Evolutionary conservation across 1,284 basidiomycete genomes (phyloP).

Genomic region (Trichosporon sp.): DNA sequence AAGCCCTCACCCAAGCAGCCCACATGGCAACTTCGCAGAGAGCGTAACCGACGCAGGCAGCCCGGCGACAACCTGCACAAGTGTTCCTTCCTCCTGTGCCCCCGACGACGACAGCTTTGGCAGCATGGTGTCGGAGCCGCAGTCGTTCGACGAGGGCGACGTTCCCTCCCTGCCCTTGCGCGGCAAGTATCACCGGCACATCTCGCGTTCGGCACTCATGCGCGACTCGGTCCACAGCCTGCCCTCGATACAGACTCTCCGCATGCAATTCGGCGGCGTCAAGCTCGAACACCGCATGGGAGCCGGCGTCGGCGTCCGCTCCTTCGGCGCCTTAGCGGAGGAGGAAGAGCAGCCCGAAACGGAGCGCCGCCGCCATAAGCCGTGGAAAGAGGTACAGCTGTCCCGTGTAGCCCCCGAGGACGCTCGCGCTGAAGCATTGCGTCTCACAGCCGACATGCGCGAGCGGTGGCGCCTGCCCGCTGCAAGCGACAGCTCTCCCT

Average conservation of each 20-base stretch:
- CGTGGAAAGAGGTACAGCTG: constrained; percentile 42
- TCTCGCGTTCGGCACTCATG: constrained; percentile 42
- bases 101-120: constrained; percentile 1
- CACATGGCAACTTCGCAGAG: background rate
- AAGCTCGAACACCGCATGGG: constrained; percentile 34
- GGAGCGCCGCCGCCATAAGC: constrained; percentile 16
- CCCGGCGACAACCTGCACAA: background rate
- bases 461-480: constrained; percentile 5
- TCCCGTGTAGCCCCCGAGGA: constrained; percentile 24
- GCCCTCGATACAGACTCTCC: constrained; percentile 45
- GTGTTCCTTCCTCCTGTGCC: background rate
- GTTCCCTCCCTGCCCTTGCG: background rate
- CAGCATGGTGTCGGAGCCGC: background rate
- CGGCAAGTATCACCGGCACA: constrained; percentile 32
- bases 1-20: constrained; percentile 1
- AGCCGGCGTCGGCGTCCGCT: constrained; percentile 31
- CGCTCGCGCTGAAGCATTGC: constrained; percentile 29
- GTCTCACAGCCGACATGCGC: constrained; percentile 11
- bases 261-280: constrained; percentile 37
- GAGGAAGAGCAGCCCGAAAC: constrained; percentile 29
- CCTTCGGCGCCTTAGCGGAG: constrained; percentile 22
- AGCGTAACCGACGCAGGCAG: constrained; percentile 1
- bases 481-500: background rate
- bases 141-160: background rate
- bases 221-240: constrained; percentile 44